Percentiles rank a stretch among this genome's conserved stretches.
phyloP scores from a whole-genome alignment of 2,329 filamentous ascomycete genomes.

The Colletotrichum magnum region DNA sequence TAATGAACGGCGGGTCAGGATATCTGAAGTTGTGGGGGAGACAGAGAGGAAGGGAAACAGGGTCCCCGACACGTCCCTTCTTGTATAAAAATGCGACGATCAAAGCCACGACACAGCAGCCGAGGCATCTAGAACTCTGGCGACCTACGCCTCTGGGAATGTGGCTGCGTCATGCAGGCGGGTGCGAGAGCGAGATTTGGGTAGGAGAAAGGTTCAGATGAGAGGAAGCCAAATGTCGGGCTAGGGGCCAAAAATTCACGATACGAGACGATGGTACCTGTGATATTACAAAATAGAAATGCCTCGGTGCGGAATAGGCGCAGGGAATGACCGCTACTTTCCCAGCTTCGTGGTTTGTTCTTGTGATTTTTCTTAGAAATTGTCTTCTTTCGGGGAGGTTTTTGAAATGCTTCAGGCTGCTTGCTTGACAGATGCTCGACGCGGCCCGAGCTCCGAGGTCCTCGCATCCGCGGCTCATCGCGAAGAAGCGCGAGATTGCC shows the following conservation, averaged over 20 bases:
- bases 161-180: no score
- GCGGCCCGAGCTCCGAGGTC: slow-evolving; percentile 18
- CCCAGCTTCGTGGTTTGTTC: neutral
- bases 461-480: neutral
- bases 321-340: no score
- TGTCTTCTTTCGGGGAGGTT: neutral
- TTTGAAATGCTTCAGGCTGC: no score
- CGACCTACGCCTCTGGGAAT: slow-evolving; percentile 14
- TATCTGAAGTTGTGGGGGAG: neutral
- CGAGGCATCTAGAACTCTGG: slow-evolving; percentile 20
- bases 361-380: neutral
- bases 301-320: no score
- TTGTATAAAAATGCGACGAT: slow-evolving; percentile 37
- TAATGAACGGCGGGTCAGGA: neutral
- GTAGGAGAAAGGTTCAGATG: neutral
- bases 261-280: no score
- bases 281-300: no score
- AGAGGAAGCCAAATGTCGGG: no score
- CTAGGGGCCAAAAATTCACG: no score
- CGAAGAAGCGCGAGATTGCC: slow-evolving; percentile 20
- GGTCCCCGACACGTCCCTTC: slow-evolving; percentile 10
- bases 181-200: slow-evolving; percentile 7
- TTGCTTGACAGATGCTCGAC: slow-evolving; percentile 3
- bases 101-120: slow-evolving; percentile 15
- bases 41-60: neutral